A percentile compares a stretch with the other conserved stretches of the same genome.
Evolutionary conservation across 768 basidiomycete genomes (phyloP).

Genomic region (Collybiopsis luxurians): DNA sequence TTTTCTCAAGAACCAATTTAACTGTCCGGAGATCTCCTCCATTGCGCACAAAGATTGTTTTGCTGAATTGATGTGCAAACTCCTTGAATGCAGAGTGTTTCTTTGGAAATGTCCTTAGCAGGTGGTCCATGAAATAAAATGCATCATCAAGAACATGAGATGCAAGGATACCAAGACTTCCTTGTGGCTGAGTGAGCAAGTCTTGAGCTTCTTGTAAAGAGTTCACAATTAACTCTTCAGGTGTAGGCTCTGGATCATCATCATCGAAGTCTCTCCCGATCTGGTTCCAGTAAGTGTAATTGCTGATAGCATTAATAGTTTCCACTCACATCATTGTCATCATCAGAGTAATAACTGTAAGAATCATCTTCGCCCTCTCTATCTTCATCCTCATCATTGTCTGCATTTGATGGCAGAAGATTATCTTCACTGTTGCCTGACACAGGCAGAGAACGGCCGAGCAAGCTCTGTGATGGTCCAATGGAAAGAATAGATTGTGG

Average conservation of each 20-base stretch:
- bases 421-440: not conserved
- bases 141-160: conserved; percentile 9
- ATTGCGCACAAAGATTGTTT: conserved; percentile 11
- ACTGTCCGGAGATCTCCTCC: conserved; percentile 7
- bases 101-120: conserved; percentile 4
- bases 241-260: not conserved
- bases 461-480: not conserved
- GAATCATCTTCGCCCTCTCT: too few relatives aligned
- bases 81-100: conserved; percentile 10
- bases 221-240: not conserved
- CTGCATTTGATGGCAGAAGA: not conserved
- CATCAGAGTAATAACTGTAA: too few relatives aligned
- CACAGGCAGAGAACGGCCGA: not conserved
- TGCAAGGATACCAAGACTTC: not conserved
- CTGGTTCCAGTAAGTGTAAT: not conserved
- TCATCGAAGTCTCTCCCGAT: too few relatives aligned
- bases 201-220: not conserved
- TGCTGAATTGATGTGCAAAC: conserved; percentile 8
- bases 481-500: not conserved
- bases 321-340: too few relatives aligned
- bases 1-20: conserved; percentile 4
- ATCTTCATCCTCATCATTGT: too few relatives aligned
- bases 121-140: conserved; percentile 9
- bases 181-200: not conserved
- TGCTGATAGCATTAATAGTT: conserved; percentile 6